Evolutionary conservation across 2,329 filamentous ascomycete species (phyloP).

Genomic region (Fusarium sp.): DNA sequence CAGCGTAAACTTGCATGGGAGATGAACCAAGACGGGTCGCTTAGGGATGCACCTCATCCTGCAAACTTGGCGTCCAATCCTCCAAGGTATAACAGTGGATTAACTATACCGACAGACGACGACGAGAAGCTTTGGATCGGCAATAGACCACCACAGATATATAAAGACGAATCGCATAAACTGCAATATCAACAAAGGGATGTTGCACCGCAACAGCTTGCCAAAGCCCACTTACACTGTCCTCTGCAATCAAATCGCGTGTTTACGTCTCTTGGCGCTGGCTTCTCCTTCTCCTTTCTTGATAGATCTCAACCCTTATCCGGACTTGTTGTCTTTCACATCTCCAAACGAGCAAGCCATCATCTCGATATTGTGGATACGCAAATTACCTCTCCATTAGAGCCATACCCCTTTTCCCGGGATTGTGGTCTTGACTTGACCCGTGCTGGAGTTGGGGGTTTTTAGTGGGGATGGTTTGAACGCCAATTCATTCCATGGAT

Average conservation of each 20-base stretch:
- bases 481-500: conserved; percentile 20
- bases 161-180: conserved; percentile 6
- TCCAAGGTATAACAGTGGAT: conserved; percentile 8
- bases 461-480: conserved; percentile 33
- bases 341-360: conserved; percentile 31
- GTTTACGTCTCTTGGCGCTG: conserved; percentile 27
- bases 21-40: conserved; percentile 23
- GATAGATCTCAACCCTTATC: conserved; percentile 4
- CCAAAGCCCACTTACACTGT: conserved; percentile 25
- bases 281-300: conserved; percentile 19
- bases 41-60: conserved; percentile 27
- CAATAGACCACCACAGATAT: conserved; percentile 1
- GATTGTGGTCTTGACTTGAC: conserved; percentile 33
- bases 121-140: background rate
- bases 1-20: conserved; percentile 20
- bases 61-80: conserved; percentile 9
- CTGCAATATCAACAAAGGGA: background rate
- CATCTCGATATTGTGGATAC: conserved; percentile 48
- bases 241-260: conserved; percentile 31
- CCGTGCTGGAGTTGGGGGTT: conserved; percentile 35
- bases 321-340: conserved; percentile 24
- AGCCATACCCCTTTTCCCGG: conserved; percentile 43
- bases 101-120: background rate
- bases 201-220: conserved; percentile 25
- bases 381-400: conserved; percentile 46